A percentile compares a stretch with the other conserved stretches of the same genome.
Conservation (phyloP, 306 rosid species). For the Castanospermum australe region DNA sequence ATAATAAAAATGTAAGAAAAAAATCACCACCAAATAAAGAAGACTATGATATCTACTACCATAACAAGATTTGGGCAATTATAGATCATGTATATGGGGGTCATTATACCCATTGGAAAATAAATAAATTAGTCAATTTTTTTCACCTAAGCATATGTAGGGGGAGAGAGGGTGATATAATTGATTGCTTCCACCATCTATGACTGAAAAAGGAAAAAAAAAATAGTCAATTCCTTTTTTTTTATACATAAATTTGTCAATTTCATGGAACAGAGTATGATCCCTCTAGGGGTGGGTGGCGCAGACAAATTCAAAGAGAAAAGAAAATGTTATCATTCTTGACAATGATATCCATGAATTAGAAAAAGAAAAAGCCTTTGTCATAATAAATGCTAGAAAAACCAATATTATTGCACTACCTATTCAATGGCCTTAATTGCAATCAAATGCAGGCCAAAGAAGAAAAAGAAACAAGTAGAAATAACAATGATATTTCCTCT, state of each 20-base stretch:
- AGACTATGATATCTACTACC: conserved; percentile 33
- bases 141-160: conserved; percentile 14
- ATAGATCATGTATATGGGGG: conserved; percentile 27
- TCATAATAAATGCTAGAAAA: neutral
- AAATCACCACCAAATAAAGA: conserved; percentile 38
- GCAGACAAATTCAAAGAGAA: conserved; percentile 18
- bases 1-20: conserved; percentile 11
- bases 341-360: conserved; percentile 20
- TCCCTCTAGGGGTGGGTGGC: conserved; percentile 28
- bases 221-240: too few relatives aligned
- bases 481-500: conserved; percentile 28
- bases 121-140: conserved; percentile 18
- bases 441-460: conserved; percentile 41
- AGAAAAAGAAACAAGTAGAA: conserved; percentile 18
- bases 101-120: conserved; percentile 25
- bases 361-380: neutral
- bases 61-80: conserved; percentile 25
- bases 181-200: conserved; percentile 31
- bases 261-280: conserved; percentile 3
- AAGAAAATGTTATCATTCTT: conserved; percentile 2
- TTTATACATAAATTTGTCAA: conserved; percentile 42
- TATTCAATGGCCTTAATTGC: conserved; percentile 28
- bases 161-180: conserved; percentile 24
- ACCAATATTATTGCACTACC: too few relatives aligned
- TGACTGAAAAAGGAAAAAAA: neutral